These are phyloP conservation scores for Hura crepitans DNA, from an alignment of 441 rosid species.

Conservation along the genomic window DNA sequence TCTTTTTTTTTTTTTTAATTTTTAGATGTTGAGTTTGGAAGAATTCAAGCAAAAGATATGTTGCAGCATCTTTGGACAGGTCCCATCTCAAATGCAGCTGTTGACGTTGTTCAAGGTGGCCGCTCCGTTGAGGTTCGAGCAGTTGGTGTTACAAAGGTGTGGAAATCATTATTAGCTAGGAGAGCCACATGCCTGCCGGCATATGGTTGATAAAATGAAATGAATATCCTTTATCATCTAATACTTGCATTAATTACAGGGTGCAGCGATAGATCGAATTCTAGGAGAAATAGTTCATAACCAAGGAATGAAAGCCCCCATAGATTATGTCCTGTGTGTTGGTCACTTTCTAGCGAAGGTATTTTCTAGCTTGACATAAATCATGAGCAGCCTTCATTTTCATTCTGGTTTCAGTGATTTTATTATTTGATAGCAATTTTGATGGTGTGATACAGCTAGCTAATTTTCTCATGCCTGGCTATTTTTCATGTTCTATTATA, in stretches of 20 bases:
- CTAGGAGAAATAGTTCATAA: slow-evolving; percentile 66
- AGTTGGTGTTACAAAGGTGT: slow-evolving; percentile 72
- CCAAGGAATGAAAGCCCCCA: slow-evolving; percentile 58
- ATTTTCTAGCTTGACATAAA: slow-evolving; percentile 9
- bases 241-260: slow-evolving; percentile 35
- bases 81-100: slow-evolving; percentile 77
- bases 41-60: slow-evolving; percentile 79
- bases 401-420: not conserved
- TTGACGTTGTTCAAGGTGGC: slow-evolving; percentile 76
- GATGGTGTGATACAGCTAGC: not conserved
- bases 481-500: not conserved
- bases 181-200: not conserved
- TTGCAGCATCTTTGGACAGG: slow-evolving; percentile 89
- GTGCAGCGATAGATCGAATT: slow-evolving; percentile 75
- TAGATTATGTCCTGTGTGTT: slow-evolving; percentile 70
- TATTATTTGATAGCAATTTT: not conserved
- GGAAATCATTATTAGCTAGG: not conserved
- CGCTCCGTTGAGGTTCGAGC: slow-evolving; percentile 78
- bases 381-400: not conserved
- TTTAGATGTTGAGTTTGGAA: slow-evolving; percentile 80
- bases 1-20: slow-evolving; percentile 10
- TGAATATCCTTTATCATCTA: slow-evolving; percentile 6
- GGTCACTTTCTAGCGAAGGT: slow-evolving; percentile 72
- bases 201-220: slow-evolving; percentile 6
- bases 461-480: not conserved